Conservation (phyloP, 23 red algal genomes). For the Cyanidioschyzon merolae region DNA sequence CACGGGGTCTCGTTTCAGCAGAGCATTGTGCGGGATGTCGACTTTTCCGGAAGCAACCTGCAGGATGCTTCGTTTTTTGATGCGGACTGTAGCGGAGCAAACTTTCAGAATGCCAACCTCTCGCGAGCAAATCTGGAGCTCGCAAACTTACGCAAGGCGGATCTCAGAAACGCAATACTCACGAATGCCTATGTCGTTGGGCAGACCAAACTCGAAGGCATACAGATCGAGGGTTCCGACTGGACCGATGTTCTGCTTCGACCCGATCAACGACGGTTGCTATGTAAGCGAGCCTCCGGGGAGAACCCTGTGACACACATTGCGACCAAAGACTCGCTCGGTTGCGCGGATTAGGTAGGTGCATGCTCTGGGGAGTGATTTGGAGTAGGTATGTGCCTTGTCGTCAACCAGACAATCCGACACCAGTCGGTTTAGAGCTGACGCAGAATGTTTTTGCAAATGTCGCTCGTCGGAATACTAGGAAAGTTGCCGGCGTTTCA, state of each 20-base stretch:
- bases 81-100: slow-evolving; percentile 59
- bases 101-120: slow-evolving; percentile 63
- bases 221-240: slow-evolving; percentile 61
- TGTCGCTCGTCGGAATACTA: no score
- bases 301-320: slow-evolving; percentile 51
- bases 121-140: slow-evolving; percentile 64
- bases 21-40: slow-evolving; percentile 47
- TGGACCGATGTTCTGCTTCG: slow-evolving; percentile 71
- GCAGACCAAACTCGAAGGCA: slow-evolving; percentile 58
- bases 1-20: slow-evolving; percentile 86
- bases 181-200: slow-evolving; percentile 68
- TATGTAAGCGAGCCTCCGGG: slow-evolving; percentile 58
- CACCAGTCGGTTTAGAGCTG: no score
- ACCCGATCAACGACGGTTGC: slow-evolving; percentile 75
- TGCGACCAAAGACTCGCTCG: slow-evolving; percentile 55
- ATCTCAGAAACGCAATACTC: slow-evolving; percentile 59
- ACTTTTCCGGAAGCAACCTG: slow-evolving; percentile 66
- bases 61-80: slow-evolving; percentile 92
- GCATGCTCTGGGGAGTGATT: no score
- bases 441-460: no score
- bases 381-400: no score
- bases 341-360: slow-evolving; percentile 30
- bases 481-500: no score
- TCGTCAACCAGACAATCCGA: no score
- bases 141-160: slow-evolving; percentile 64